A percentile compares a stretch with the other conserved stretches of the same genome.
These are phyloP conservation scores for Sphagnurus paluster DNA, from an alignment of 1,284 basidiomycete species.

Conservation along the genomic window DNA sequence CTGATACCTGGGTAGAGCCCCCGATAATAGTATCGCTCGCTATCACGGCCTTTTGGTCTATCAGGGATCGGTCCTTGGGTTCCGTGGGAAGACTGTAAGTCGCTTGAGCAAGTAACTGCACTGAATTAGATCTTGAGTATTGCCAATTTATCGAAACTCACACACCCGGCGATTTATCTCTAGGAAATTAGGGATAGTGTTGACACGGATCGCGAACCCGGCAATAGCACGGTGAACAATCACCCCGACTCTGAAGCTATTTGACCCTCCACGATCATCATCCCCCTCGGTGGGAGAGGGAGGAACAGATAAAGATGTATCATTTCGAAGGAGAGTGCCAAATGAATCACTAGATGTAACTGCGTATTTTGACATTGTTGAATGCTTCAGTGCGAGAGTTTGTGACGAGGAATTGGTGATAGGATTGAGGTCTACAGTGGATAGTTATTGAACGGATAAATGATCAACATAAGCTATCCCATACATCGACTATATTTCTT, in stretches of 20 bases:
- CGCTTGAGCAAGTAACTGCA: slow-evolving; percentile 52
- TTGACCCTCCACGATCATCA: slow-evolving; percentile 30
- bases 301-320: slow-evolving; percentile 28
- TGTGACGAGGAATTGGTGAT: slow-evolving; percentile 42
- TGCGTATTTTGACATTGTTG: slow-evolving; percentile 42
- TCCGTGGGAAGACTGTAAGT: slow-evolving; percentile 58
- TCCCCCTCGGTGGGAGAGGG: slow-evolving; percentile 50
- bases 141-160: not conserved
- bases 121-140: slow-evolving; percentile 4
- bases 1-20: slow-evolving; percentile 79
- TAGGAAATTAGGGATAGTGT: slow-evolving; percentile 81
- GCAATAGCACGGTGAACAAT: slow-evolving; percentile 56
- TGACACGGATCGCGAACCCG: slow-evolving; percentile 74
- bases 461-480: slow-evolving; percentile 12
- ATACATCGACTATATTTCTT: slow-evolving; percentile 58
- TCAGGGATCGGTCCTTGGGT: slow-evolving; percentile 59
- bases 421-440: slow-evolving; percentile 40
- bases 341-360: slow-evolving; percentile 10
- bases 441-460: slow-evolving; percentile 4
- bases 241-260: slow-evolving; percentile 61
- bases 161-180: slow-evolving; percentile 81
- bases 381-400: slow-evolving; percentile 54
- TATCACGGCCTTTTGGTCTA: slow-evolving; percentile 82
- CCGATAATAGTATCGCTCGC: slow-evolving; percentile 86
- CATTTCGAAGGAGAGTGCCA: slow-evolving; percentile 14